A percentile compares a stretch with the other conserved stretches of the same genome.
phyloP scores from a whole-genome alignment of 805 yeast genomes.

The Brettanomyces bruxellensis region DNA sequence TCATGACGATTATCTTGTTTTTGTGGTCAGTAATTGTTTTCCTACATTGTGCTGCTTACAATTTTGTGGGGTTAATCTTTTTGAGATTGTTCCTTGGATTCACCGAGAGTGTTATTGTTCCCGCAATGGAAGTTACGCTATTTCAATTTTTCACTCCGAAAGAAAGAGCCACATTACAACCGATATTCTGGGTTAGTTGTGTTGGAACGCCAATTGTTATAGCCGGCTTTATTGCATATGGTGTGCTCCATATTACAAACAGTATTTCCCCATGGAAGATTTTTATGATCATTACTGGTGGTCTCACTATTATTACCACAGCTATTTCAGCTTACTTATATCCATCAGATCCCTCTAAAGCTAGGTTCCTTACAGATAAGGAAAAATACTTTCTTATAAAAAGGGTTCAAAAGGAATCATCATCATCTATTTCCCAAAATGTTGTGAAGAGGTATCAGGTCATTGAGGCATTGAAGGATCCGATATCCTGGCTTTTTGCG shows the following conservation, averaged over 20 bases:
- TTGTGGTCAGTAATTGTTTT: conserved; percentile 40
- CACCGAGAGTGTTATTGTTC: conserved; percentile 35
- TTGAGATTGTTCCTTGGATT: conserved; percentile 44
- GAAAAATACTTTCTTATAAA: conserved; percentile 45
- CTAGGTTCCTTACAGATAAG: conserved; percentile 34
- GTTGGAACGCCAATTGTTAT: conserved; percentile 35
- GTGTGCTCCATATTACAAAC: conserved; percentile 22
- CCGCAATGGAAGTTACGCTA: conserved; percentile 37
- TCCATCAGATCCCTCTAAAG: conserved; percentile 50
- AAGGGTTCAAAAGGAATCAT: conserved; percentile 29
- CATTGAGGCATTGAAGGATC: conserved; percentile 41
- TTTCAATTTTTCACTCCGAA: conserved; percentile 39
- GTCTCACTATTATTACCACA: conserved; percentile 36
- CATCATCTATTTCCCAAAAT: conserved; percentile 35
- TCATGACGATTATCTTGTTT: conserved; percentile 27
- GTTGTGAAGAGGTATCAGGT: conserved; percentile 38
- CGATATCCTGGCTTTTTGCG: conserved; percentile 36
- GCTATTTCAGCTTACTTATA: conserved; percentile 29
- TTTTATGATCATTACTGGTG: conserved; percentile 48
- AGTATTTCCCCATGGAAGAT: conserved; percentile 39
- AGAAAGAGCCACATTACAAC: conserved; percentile 40
- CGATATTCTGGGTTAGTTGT: conserved; percentile 43
- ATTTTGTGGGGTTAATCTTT: conserved; percentile 36
- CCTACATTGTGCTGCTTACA: conserved; percentile 35
- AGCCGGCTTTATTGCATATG: conserved; percentile 30